A percentile compares a stretch with the other conserved stretches of the same genome.
Evolutionary conservation across 257 asterid species (phyloP).

Genomic region (Fraxinus americana): DNA sequence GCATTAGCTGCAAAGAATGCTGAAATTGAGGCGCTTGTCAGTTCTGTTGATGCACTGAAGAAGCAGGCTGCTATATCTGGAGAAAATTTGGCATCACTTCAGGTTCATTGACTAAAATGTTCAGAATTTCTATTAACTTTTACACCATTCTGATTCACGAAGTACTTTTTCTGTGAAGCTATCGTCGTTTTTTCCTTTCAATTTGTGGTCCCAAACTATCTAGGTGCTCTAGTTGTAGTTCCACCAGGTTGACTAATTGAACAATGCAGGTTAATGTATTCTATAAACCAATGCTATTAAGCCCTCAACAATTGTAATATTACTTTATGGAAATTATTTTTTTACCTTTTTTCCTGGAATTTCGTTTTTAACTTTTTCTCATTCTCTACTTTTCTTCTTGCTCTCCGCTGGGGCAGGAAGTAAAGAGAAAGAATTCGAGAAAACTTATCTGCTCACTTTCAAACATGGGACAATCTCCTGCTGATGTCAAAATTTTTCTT

Average conservation of each 20-base stretch:
- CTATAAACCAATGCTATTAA: constrained; percentile 17
- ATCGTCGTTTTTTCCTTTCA: not conserved
- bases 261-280: constrained; percentile 9
- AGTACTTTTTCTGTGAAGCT: constrained; percentile 20
- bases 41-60: constrained; percentile 76
- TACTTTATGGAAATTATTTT: constrained; percentile 4
- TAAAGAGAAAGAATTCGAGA: not conserved
- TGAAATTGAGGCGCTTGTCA: constrained; percentile 86
- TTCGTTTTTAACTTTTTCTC: not conserved
- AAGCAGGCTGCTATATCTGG: constrained; percentile 92
- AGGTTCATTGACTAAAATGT: constrained; percentile 46
- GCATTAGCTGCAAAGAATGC: constrained; percentile 94
- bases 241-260: constrained; percentile 9
- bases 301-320: not conserved
- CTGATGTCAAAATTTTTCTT: constrained; percentile 19
- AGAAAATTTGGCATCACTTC: constrained; percentile 87
- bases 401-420: not conserved
- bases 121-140: not conserved
- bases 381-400: constrained; percentile 7
- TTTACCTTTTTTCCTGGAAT: constrained; percentile 7
- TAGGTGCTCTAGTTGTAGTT: constrained; percentile 18
- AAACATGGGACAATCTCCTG: constrained; percentile 12
- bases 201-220: constrained; percentile 20
- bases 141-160: constrained; percentile 12
- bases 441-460: constrained; percentile 14